Base-by-base conservation (phyloP, 208 protist species). In the Endotrypanum monterogeii region DNA sequence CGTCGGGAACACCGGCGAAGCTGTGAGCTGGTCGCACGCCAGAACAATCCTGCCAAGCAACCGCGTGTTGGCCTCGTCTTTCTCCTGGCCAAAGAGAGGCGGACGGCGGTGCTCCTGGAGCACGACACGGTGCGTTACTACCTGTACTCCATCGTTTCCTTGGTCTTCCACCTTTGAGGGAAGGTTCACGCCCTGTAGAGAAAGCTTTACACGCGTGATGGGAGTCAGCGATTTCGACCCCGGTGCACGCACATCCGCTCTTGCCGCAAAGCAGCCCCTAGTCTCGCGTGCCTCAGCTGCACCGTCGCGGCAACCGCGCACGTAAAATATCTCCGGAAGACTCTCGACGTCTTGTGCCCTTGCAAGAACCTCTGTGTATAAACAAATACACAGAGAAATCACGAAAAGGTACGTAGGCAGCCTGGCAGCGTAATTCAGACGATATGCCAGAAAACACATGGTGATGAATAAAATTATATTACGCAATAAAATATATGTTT, bases 161-260 rank as follows among this genome's bases (percentile, higher is more conserved):
- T 23, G 2, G n/a, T 73, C 37, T 23, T 39, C 46, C 32, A 73
- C 37, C 41, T 87, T 62, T 5, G 60, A 20, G 6, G 90, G 90
- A 28, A 94, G 85, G 35, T 89, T 60, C 16, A 83, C 51, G 14
- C 90, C 90, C 44, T 88, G 87, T 32, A 94, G 51, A 28, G 80
- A 82, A 12, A 94, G 71, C 41, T 55, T 28, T 5, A 81, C 71
- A 25, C 70, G 76, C 32, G 32, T 23, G 9, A 70, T 61, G 3
- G 52, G 65, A 8, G 14, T 25, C 2, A 2, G n/a, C 32, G 37
- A 28, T 20, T 9, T 9, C 28, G 65, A 20, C 62, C n/a, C 30
- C 1, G 62, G 52, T 30, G n/a, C 62, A 44, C 39, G 20, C 52
- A 30, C 37, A 51, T 18, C 51, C 20, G 30, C 20, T 28, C n/a